These are phyloP conservation scores for Talaromyces sp. DNA, from an alignment of 2,329 filamentous ascomycete genomes.

Conservation along the genomic window DNA sequence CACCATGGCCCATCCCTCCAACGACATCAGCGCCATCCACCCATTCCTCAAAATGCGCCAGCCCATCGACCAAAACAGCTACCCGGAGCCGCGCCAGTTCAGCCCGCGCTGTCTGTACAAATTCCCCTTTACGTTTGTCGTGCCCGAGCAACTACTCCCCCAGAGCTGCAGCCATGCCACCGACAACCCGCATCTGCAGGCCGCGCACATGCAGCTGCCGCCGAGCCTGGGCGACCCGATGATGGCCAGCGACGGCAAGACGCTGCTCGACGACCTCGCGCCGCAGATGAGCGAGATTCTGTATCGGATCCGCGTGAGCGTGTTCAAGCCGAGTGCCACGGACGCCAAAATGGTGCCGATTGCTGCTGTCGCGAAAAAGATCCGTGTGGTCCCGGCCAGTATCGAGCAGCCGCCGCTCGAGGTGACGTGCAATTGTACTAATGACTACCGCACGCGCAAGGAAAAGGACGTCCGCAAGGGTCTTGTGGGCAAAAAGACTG, in stretches of 20 bases:
- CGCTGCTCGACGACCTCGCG: conserved; percentile 55
- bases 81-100: conserved; percentile 52
- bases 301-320: conserved; percentile 50
- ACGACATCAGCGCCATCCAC: conserved; percentile 52
- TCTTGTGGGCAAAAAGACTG: conserved; percentile 53
- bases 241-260: conserved; percentile 45
- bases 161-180: conserved; percentile 53
- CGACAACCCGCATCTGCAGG: conserved; percentile 46
- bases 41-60: conserved; percentile 59
- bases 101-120: conserved; percentile 51
- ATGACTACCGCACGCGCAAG: conserved; percentile 48
- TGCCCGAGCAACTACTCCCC: conserved; percentile 57
- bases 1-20: conserved; percentile 47
- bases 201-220: conserved; percentile 54
- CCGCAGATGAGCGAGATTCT: conserved; percentile 58
- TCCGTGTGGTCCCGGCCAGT: conserved; percentile 55
- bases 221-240: conserved; percentile 57
- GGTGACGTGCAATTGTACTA: conserved; percentile 38
- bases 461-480: conserved; percentile 59
- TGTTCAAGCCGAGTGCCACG: conserved; percentile 33
- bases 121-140: conserved; percentile 60
- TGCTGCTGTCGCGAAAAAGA: conserved; percentile 48
- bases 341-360: conserved; percentile 38
- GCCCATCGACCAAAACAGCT: conserved; percentile 49
- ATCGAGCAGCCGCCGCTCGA: conserved; percentile 56